These are phyloP conservation scores for Geotrichum carabidarum DNA, from an alignment of 1,139 yeast species.

Conservation along the genomic window DNA sequence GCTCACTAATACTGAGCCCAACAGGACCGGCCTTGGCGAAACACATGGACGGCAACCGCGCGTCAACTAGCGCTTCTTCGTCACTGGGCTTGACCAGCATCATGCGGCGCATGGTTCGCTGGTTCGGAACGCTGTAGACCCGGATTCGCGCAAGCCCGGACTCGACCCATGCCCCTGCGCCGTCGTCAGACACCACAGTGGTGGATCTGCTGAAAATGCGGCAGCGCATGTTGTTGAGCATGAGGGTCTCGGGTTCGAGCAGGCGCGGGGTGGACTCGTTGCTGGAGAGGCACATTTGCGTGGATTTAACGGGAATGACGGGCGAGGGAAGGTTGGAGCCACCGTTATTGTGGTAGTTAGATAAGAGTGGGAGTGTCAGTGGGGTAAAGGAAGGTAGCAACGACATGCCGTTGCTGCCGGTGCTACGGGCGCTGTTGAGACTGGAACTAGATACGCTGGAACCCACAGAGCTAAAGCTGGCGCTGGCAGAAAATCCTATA, in stretches of 20 bases:
- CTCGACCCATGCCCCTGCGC: constrained; percentile 22
- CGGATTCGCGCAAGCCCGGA: constrained; percentile 25
- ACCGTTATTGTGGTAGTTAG: background rate
- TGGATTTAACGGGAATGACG: too few species aligned
- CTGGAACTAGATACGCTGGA: background rate
- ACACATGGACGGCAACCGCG: constrained; percentile 9
- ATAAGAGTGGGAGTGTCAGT: background rate
- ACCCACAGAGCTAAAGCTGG: too few species aligned
- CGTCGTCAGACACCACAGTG: constrained; percentile 12
- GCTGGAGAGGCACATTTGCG: too few species aligned
- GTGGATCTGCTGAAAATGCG: constrained; percentile 20
- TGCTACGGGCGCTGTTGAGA: background rate
- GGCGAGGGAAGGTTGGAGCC: background rate
- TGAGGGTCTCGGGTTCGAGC: constrained; percentile 12
- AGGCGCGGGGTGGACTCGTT: too few species aligned
- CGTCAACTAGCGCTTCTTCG: constrained; percentile 6
- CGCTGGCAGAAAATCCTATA: too few species aligned
- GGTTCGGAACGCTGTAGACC: constrained; percentile 24
- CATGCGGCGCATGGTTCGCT: constrained; percentile 2
- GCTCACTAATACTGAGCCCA: constrained; percentile 14
- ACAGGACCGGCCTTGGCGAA: constrained; percentile 12
- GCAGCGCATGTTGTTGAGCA: constrained; percentile 29
- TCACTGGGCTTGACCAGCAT: constrained; percentile 1
- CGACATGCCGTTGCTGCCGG: background rate
- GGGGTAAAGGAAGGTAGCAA: background rate